Evolutionary conservation across 2,329 filamentous ascomycete genomes (phyloP), one percentile per base, ranked within the genome.

Genomic region (Fusarium sp.): DNA sequence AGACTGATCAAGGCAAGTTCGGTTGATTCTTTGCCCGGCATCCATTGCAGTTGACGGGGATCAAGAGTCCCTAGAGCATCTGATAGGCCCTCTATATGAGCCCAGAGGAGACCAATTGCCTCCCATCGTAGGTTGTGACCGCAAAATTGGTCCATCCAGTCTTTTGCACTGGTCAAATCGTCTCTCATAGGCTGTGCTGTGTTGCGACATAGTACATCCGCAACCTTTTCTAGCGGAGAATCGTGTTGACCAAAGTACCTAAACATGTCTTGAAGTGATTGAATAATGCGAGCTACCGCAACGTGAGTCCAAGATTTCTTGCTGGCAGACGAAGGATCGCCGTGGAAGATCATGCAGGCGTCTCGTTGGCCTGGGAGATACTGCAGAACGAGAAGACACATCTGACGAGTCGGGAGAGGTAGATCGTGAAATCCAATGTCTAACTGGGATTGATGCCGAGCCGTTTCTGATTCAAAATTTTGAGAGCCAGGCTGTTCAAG

Each of bases 61-160:
- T 36, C n/a, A 9, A 70, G 44, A 20, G 67, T 53, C 4, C 51
- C 67, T 6, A 70, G 18, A 5, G 67, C 67, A 38, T 70, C 67
- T 5, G 63, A 70, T 4, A 70, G 14, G 1, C 67, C 56, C 29
- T 70, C 67, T 9, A 65, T 14, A 42, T 70, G 68, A 50, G 71
- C 68, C 74, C 72, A 83, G 1, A 83, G 63, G 4, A 83, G 61
- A 0, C 81, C 82, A 5, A 84, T 57, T 0, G 80, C 78, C 61
- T 84, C 82, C 83, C 82, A 84, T 10, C 83, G 75, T 25, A 82
- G 66, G 7, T 79, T 78, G 0, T 66, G 68, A 0, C 81, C 82
- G 1, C 74, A 75, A 58, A 84, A 81, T 49, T 83, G 80, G 0
- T 68, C 71, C 1, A 80, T 68, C 81, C 81, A 84, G 14, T 70